Base-by-base conservation (phyloP, 2,329 filamentous ascomycete species). In the Hymenoscyphus fructigenus region DNA sequence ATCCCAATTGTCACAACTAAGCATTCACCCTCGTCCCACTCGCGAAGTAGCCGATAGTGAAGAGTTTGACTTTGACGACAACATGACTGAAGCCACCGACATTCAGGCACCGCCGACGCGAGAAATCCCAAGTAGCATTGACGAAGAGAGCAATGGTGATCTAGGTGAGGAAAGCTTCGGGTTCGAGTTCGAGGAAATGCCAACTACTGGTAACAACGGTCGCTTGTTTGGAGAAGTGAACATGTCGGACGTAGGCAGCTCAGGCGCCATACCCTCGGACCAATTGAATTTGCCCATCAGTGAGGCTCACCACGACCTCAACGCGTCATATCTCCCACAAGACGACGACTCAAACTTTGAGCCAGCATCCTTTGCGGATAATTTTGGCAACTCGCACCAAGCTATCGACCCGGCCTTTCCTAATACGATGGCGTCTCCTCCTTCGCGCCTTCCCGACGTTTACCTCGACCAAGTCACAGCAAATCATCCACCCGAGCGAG, bases 211-310 rank as follows among this genome's bases (percentile, higher is more conserved):
- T 26, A 66, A 69, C 17, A 69, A 67, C 41, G 69, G 65, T 44
- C 70, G 71, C 34, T 64, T 76, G 34, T 76, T 76, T 67, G 75
- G 75, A 29, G 75, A 76, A 65, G 70, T 76, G 10, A 68, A 71
- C 60, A 47, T 67, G 20, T 73, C 73, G 34, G 69, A 66, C 34
- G 64, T 75, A 41, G 71, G 70, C 65, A 76, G 75, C 61, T 75
- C 73, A 50, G 73, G 71, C 10, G 73, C 67, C 12, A 69, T 76
- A 29, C 73, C 73, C 23, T 55, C 67, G 6, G 61, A 70, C 60
- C 70, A 71, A 32, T 64, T 73, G 57, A 69, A 74, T 62, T 68
- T 76, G 60, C 73, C 73, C 38, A 57, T 70, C 28, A 59, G 7
- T 32, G 66, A 61, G 47, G 67, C 44, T 53, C 20, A 56, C 29